Evolutionary conservation across 2,329 filamentous ascomycete species (phyloP).

Genomic region (Fusarium coffeatum): DNA sequence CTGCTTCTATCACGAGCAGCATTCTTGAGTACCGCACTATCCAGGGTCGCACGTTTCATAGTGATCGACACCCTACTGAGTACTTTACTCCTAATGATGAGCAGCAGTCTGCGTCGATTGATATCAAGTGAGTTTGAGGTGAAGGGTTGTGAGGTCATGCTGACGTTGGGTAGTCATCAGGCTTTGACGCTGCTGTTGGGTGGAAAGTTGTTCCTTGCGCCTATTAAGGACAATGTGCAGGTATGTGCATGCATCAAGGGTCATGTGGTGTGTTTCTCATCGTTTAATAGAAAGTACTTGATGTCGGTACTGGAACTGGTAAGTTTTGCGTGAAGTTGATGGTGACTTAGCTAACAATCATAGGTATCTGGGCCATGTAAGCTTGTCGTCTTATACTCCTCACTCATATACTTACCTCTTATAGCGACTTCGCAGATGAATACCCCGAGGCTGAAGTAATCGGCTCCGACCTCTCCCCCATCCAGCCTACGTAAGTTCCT

Average conservation of each 20-base stretch:
- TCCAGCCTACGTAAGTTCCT: slow-evolving; percentile 25
- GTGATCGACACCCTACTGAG: slow-evolving; percentile 38
- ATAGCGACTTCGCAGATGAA: slow-evolving; percentile 39
- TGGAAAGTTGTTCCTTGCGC: slow-evolving; percentile 38
- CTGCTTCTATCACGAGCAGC: slow-evolving; percentile 40
- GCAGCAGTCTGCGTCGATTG: slow-evolving; percentile 42
- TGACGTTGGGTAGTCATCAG: slow-evolving; percentile 31
- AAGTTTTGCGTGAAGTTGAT: neutral
- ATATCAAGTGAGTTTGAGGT: slow-evolving; percentile 31
- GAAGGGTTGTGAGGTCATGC: accelerated
- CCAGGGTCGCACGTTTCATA: slow-evolving; percentile 41
- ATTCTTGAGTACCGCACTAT: slow-evolving; percentile 43
- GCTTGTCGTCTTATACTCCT: accelerated
- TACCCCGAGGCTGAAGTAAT: slow-evolving; percentile 36
- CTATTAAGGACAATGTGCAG: slow-evolving; percentile 31
- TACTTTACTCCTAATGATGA: slow-evolving; percentile 45
- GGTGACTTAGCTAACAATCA: neutral
- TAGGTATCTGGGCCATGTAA: slow-evolving; percentile 45
- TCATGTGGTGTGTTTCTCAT: neutral
- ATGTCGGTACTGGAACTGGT: slow-evolving; percentile 42
- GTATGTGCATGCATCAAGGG: neutral
- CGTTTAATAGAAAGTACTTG: slow-evolving; percentile 32
- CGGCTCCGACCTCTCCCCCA: slow-evolving; percentile 39
- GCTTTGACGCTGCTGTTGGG: slow-evolving; percentile 35
- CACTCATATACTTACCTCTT: neutral